Evolutionary conservation across 73 alveolate species (phyloP).

Genomic region (Breviolum minutum): DNA sequence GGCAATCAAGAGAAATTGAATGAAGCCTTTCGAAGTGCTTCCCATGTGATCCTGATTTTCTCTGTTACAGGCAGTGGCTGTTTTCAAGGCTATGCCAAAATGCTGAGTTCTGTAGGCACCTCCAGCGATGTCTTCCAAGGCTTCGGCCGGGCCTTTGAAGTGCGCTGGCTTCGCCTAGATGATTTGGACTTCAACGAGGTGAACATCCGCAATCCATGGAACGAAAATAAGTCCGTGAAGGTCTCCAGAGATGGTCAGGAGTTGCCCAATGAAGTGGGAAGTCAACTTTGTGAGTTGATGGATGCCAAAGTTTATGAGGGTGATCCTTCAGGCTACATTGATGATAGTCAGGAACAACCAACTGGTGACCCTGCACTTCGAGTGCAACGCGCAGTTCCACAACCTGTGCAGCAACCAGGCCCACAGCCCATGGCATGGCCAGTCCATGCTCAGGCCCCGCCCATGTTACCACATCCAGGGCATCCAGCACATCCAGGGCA

Average conservation of each 20-base stretch:
- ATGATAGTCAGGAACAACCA: not conserved
- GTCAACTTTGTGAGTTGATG: slow-evolving; percentile 8
- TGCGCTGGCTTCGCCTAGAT: slow-evolving; percentile 32
- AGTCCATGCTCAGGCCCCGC: too few relatives aligned
- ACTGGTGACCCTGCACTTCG: not conserved
- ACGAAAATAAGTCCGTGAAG: slow-evolving; percentile 45
- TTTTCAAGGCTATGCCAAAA: slow-evolving; percentile 83
- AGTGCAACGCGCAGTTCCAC: not conserved
- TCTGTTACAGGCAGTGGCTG: slow-evolving; percentile 70
- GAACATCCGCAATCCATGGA: slow-evolving; percentile 12
- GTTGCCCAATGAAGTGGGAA: slow-evolving; percentile 21
- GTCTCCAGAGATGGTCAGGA: slow-evolving; percentile 35
- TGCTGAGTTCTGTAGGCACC: slow-evolving; percentile 36
- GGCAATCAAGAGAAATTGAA: slow-evolving; percentile 51
- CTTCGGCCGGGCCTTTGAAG: slow-evolving; percentile 44
- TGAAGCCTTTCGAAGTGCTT: slow-evolving; percentile 60
- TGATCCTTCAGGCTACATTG: slow-evolving; percentile 22
- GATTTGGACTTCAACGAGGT: slow-evolving; percentile 25
- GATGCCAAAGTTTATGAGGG: slow-evolving; percentile 1
- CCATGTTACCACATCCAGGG: not conserved
- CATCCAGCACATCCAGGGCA: not conserved
- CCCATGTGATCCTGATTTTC: slow-evolving; percentile 65
- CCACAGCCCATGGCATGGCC: not conserved
- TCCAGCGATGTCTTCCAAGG: slow-evolving; percentile 35
- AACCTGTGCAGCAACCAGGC: not conserved